Percentiles rank a stretch among this genome's conserved stretches.
phyloP scores from a whole-genome alignment of 2,329 filamentous ascomycete genomes.

The Cladosporium austrohemisphaericum region DNA sequence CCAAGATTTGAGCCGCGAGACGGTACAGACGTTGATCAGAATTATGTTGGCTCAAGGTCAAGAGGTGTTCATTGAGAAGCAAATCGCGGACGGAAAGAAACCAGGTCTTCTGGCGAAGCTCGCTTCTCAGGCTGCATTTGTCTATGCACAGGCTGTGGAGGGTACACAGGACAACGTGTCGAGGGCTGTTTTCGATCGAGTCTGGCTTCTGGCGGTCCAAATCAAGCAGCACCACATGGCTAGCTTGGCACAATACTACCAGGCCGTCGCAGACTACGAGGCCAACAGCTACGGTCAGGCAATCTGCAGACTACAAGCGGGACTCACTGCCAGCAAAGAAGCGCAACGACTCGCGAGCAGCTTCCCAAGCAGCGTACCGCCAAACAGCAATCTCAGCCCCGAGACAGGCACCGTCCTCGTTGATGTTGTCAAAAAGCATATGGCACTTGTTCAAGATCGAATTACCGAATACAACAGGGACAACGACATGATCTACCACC shows the following conservation, averaged over 20 bases:
- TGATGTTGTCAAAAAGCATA: conserved; percentile 81
- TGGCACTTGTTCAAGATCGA: conserved; percentile 75
- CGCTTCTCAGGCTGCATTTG: conserved; percentile 80
- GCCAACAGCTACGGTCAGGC: conserved; percentile 81
- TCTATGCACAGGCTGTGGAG: conserved; percentile 84
- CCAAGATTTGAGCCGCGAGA: conserved; percentile 91
- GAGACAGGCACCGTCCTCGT: conserved; percentile 71
- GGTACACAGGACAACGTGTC: conserved; percentile 89
- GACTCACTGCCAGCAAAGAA: conserved; percentile 73
- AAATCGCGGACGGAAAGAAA: conserved; percentile 89
- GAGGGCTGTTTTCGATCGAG: conserved; percentile 88
- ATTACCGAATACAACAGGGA: conserved; percentile 75
- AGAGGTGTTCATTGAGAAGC: conserved; percentile 96
- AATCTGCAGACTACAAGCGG: conserved; percentile 76
- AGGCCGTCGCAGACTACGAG: conserved; percentile 86
- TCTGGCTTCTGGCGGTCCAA: conserved; percentile 81
- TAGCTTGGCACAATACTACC: conserved; percentile 88
- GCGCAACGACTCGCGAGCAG: conserved; percentile 71
- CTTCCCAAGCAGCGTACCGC: conserved; percentile 75
- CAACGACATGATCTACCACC: conserved; percentile 98
- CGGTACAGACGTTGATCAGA: conserved; percentile 88
- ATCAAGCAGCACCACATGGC: conserved; percentile 78
- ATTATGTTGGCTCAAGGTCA: conserved; percentile 94
- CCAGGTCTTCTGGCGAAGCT: conserved; percentile 86
- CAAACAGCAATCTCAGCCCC: conserved; percentile 76